These are phyloP conservation scores for Plasmodium gonderi DNA, from an alignment of 169 alveolate genomes.

Conservation along the genomic window DNA sequence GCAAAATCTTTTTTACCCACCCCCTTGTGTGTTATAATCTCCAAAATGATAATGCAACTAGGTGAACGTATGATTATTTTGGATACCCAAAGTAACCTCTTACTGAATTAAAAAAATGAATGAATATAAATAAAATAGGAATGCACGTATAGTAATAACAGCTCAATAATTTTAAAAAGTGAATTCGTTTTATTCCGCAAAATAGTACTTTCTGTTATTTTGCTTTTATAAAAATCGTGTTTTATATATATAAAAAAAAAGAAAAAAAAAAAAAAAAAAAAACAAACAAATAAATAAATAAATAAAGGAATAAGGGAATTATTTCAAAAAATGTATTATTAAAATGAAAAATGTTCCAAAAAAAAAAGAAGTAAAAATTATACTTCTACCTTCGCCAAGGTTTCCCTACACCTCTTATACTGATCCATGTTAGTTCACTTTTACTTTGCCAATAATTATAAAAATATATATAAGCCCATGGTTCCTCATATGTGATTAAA, in stretches of 20 bases:
- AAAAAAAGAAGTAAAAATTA: neutral
- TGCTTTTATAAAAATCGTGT: neutral
- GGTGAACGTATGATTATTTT: too few relatives aligned
- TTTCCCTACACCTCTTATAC: neutral
- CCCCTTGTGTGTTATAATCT: too few relatives aligned
- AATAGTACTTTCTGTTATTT: neutral
- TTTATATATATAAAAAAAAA: neutral
- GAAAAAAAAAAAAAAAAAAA: neutral
- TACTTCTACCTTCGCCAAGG: neutral
- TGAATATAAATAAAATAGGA: neutral
- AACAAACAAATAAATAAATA: neutral
- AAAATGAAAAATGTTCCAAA: neutral
- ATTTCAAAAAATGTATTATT: neutral
- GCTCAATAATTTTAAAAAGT: neutral
- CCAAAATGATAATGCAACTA: too few relatives aligned
- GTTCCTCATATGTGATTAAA: too few relatives aligned
- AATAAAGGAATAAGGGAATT: neutral
- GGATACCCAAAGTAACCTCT: too few relatives aligned
- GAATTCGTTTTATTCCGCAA: neutral
- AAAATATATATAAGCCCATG: too few relatives aligned
- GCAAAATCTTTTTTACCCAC: too few relatives aligned
- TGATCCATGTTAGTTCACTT: too few relatives aligned
- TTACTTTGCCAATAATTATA: too few relatives aligned
- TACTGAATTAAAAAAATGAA: neutral
- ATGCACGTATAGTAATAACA: neutral